Conservation (phyloP, 495 filamentous ascomycete genomes). For the Trichocladium antarcticum region DNA sequence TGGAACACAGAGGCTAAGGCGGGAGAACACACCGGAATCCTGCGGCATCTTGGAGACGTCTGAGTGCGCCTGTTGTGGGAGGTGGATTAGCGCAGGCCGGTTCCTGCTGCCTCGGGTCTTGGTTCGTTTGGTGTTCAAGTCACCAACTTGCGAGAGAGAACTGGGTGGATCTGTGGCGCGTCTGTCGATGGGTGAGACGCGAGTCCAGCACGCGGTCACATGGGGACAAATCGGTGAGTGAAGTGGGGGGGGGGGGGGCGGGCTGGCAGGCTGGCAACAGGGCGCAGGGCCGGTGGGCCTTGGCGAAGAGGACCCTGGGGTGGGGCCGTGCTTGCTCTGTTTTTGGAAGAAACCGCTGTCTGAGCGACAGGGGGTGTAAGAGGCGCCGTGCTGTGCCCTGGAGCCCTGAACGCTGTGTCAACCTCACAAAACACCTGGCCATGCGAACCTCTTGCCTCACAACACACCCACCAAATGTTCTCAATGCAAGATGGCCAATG, state of each 20-base stretch:
- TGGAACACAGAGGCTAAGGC: not conserved
- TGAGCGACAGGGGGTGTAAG: too few relatives aligned
- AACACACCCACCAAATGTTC: not conserved
- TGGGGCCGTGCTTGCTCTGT: too few relatives aligned
- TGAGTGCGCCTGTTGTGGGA: not conserved
- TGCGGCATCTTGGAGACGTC: conserved; percentile 17
- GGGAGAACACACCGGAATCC: conserved; percentile 11
- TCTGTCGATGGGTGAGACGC: conserved; percentile 11
- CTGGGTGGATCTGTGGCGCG: conserved; percentile 3
- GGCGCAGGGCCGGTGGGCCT: too few relatives aligned
- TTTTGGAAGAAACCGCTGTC: too few relatives aligned
- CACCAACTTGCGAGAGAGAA: not conserved
- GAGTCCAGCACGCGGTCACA: conserved; percentile 20
- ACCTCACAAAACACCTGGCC: not conserved
- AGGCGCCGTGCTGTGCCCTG: not conserved
- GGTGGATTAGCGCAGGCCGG: not conserved
- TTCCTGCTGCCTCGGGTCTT: too few relatives aligned
- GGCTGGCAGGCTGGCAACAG: too few relatives aligned
- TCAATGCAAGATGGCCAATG: conserved; percentile 1
- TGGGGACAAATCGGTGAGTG: too few relatives aligned
- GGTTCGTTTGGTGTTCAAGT: not conserved
- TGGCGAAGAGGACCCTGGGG: too few relatives aligned
- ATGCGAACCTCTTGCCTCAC: not conserved
- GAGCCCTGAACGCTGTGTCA: not conserved
- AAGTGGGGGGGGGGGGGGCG: too few relatives aligned